Evolutionary conservation across 805 yeast genomes (phyloP), one percentile per base, ranked within the genome.

Genomic region (Yueomyces sp.): DNA sequence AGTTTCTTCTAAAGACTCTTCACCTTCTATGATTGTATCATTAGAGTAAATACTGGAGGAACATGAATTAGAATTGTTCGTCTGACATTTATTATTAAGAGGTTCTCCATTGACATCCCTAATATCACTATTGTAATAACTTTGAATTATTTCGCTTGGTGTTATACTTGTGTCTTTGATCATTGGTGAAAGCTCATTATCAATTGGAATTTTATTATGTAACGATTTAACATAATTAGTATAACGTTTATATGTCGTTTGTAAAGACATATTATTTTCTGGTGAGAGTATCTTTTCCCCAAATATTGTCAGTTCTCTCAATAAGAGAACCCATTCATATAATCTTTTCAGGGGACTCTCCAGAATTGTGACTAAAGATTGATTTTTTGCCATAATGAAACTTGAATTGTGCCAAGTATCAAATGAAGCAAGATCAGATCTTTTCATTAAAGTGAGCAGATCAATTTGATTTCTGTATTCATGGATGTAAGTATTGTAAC

Each of bases 361-460:
- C 26, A 68, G 43, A 3, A 67, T 48, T 5, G 57, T 54, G 32
- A 60, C 60, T n/a, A 67, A 43, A 28, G 52, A 50, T 42, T 52
- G 45, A 38, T 54, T 51, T 6, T 57, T 56, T 2, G 64, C 50
- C 34, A 48, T 45, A 34, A 45, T 54, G 1, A 62, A 48, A 48
- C 70, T 64, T 9, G 8, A 11, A 11, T 34, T 34, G 5, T 61
- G 48, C 72, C 72, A 68, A 40, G 59, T 37, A 29, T 47, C 40
- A 55, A 56, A 49, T 30, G 47, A 4, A 3, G 44, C 39, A 5
- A 45, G 38, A 39, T 52, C 47, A 41, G 56, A 43, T 38, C 42
- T 37, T 27, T 48, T 42, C 36, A 61, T 47, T 3, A 44, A 40
- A 2, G 48, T 43, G 6, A 65, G 47, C 11, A 61, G 48, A 4